These are phyloP conservation scores for Chrysopogon serrulatus DNA, from an alignment of 176 grass and related monocot species.

Conservation along the genomic window DNA sequence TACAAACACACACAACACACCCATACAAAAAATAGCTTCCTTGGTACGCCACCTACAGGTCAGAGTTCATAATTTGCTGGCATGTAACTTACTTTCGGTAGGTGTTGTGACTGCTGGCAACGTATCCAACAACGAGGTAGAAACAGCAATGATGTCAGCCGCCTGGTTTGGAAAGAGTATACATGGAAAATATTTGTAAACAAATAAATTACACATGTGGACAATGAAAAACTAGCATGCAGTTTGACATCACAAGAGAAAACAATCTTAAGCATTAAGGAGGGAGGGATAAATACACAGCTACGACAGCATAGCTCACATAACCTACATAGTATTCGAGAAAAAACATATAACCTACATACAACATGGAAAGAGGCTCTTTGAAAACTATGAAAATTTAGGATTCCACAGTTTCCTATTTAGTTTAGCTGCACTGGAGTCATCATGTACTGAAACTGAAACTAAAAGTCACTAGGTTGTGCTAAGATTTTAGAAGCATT, in stretches of 20 bases:
- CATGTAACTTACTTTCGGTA: constrained; percentile 44
- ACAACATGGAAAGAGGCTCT: neutral
- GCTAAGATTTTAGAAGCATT: neutral
- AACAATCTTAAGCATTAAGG: neutral
- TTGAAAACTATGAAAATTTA: neutral
- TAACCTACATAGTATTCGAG: neutral
- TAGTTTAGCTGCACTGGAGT: neutral
- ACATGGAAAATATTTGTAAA: constrained; percentile 15
- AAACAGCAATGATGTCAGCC: constrained; percentile 70
- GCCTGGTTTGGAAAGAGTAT: constrained; percentile 47
- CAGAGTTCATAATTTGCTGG: neutral
- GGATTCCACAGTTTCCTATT: neutral
- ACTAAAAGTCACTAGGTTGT: neutral
- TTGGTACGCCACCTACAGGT: too few relatives aligned
- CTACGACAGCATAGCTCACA: neutral
- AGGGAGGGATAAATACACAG: neutral
- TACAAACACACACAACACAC: neutral
- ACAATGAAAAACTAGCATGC: neutral
- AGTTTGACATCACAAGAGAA: constrained; percentile 9
- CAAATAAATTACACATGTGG: constrained; percentile 15
- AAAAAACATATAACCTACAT: neutral
- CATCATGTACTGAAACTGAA: neutral
- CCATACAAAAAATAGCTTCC: neutral
- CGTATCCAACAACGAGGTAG: constrained; percentile 64
- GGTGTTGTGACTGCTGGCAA: constrained; percentile 49